Conservation (phyloP, 768 basidiomycete genomes). For the Lactarius sp. region DNA sequence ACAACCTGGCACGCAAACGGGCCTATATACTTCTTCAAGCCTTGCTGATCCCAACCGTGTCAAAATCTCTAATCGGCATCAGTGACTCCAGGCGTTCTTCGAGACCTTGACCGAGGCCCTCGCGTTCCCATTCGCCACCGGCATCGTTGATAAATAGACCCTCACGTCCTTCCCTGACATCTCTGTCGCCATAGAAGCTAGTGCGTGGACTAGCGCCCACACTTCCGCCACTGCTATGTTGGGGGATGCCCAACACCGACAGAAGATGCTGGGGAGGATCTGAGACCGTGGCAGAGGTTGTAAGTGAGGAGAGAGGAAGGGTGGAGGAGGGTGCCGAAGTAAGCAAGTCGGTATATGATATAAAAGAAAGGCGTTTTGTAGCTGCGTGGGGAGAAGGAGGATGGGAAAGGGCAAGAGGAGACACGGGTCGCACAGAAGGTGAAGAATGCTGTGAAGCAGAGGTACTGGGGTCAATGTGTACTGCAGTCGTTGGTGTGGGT, state of each 20-base stretch:
- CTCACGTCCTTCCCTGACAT: conserved; percentile 22
- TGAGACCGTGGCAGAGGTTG: conserved; percentile 49
- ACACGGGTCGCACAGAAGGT: conserved; percentile 26
- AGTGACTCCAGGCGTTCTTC: conserved; percentile 75
- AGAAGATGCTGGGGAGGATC: conserved; percentile 75
- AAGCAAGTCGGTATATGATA: conserved; percentile 84
- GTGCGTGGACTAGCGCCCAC: conserved; percentile 27
- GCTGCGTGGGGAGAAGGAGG: conserved; percentile 43
- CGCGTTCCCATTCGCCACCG: conserved; percentile 85
- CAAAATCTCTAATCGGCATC: conserved; percentile 29
- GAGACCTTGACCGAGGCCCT: conserved; percentile 75
- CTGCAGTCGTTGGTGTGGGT: conserved; percentile 29
- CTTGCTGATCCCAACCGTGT: conserved; percentile 19
- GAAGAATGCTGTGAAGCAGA: conserved; percentile 25
- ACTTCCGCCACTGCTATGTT: conserved; percentile 31
- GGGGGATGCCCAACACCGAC: conserved; percentile 45
- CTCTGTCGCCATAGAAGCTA: conserved; percentile 25
- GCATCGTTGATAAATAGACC: conserved; percentile 50
- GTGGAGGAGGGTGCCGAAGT: conserved; percentile 69
- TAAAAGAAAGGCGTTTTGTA: conserved; percentile 77
- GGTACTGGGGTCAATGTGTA: conserved; percentile 26
- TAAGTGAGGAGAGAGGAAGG: conserved; percentile 67
- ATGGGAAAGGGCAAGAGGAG: conserved; percentile 35
- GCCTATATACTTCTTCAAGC: conserved; percentile 12
- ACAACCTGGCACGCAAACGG: not conserved